A percentile compares a stretch with the other conserved stretches of the same genome.
Evolutionary conservation across 306 rosid species (phyloP).

Genomic region (Prinsepia uniflora): DNA sequence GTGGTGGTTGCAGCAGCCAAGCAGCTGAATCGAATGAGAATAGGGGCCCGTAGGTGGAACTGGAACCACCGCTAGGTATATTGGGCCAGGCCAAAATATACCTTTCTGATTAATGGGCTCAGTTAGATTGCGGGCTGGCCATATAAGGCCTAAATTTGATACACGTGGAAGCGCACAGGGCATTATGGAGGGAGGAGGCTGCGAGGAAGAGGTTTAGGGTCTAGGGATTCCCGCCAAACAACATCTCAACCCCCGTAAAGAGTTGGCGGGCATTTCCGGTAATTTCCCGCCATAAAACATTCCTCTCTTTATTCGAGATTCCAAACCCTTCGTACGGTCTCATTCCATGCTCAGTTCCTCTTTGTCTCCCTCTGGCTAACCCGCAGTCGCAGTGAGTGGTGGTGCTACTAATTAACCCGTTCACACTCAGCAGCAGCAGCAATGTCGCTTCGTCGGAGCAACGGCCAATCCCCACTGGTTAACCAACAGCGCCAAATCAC

Average conservation of each 20-base stretch:
- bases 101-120: neutral
- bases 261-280: neutral
- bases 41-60: neutral
- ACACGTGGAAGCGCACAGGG: too few species aligned
- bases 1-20: too few species aligned
- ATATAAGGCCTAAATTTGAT: too few species aligned
- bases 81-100: neutral
- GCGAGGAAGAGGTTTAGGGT: neutral
- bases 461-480: slow-evolving; percentile 72
- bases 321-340: neutral
- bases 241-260: neutral
- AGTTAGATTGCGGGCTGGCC: too few species aligned
- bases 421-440: slow-evolving; percentile 41
- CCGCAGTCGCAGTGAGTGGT: neutral
- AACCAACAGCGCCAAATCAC: slow-evolving; percentile 85
- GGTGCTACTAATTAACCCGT: neutral
- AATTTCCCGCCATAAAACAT: slow-evolving; percentile 16
- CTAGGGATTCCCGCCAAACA: slow-evolving; percentile 18
- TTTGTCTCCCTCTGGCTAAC: neutral
- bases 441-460: slow-evolving; percentile 52
- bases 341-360: neutral
- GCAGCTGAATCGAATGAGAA: neutral
- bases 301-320: neutral
- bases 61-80: neutral
- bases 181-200: too few species aligned